A percentile compares a stretch with the other conserved stretches of the same genome.
phyloP scores from a whole-genome alignment of 352 stramenopile species.

The Peronosclerospora sorghi region DNA sequence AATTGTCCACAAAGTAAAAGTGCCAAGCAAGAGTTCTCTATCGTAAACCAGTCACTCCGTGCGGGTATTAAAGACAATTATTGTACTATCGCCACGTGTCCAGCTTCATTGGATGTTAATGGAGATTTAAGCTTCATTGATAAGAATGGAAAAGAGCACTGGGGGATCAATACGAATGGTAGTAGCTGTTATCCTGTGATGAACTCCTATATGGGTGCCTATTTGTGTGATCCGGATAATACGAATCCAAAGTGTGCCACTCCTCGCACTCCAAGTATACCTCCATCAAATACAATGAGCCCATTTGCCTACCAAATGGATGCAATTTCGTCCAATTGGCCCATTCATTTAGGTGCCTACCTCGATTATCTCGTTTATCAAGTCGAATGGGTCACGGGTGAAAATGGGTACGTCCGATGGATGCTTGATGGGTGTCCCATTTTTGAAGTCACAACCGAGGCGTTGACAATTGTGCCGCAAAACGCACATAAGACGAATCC shows the following conservation, averaged over 20 bases:
- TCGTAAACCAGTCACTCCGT: slow-evolving; percentile 8
- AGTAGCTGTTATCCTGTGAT: slow-evolving; percentile 49
- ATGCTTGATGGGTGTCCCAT: slow-evolving; percentile 77
- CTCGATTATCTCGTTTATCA: slow-evolving; percentile 67
- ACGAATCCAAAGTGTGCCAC: slow-evolving; percentile 18
- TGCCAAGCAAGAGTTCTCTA: slow-evolving; percentile 19
- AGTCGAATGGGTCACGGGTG: slow-evolving; percentile 54
- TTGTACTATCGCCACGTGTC: slow-evolving; percentile 28
- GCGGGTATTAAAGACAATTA: slow-evolving; percentile 22
- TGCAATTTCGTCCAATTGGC: slow-evolving; percentile 87
- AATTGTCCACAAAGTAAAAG: slow-evolving; percentile 18
- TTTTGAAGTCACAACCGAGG: slow-evolving; percentile 72
- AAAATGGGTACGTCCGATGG: slow-evolving; percentile 50
- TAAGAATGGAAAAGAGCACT: slow-evolving; percentile 16
- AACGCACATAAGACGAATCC: slow-evolving; percentile 45
- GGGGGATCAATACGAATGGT: slow-evolving; percentile 50
- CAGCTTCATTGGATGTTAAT: slow-evolving; percentile 43
- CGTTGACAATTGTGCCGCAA: slow-evolving; percentile 43
- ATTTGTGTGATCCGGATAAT: slow-evolving; percentile 47
- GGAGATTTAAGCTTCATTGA: slow-evolving; percentile 33
- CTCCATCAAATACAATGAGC: slow-evolving; percentile 5
- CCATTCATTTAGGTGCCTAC: slow-evolving; percentile 72
- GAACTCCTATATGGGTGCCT: slow-evolving; percentile 50
- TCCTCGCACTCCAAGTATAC: slow-evolving; percentile 8
- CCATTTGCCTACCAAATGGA: slow-evolving; percentile 84